Conservation (phyloP, 306 rosid species). For the Acacia melanoxylon region DNA sequence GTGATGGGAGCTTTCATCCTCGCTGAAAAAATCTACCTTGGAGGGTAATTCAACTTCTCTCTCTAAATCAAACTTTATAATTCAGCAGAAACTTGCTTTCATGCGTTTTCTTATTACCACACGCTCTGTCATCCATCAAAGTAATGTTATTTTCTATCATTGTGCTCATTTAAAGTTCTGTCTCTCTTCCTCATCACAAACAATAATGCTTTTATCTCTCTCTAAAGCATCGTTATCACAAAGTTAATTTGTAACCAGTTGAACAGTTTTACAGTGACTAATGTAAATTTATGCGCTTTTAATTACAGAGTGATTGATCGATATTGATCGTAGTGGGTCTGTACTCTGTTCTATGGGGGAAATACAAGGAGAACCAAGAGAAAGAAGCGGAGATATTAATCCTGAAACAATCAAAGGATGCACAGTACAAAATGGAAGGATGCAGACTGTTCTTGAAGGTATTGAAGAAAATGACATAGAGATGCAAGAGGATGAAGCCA, state of each 20-base stretch:
- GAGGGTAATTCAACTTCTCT: constrained; percentile 53
- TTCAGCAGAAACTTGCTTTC: not conserved
- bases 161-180: not conserved
- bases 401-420: constrained; percentile 25
- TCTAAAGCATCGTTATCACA: not conserved
- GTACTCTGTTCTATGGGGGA: constrained; percentile 90
- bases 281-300: not conserved
- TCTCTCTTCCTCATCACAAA: not conserved
- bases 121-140: not conserved
- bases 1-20: constrained; percentile 85
- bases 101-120: not conserved
- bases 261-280: constrained; percentile 10
- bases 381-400: constrained; percentile 38
- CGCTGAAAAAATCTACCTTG: constrained; percentile 76
- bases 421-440: constrained; percentile 29
- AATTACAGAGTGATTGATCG: constrained; percentile 60
- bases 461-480: constrained; percentile 47
- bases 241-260: too few species aligned
- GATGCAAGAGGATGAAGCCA: constrained; percentile 45
- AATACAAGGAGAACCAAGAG: constrained; percentile 76
- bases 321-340: constrained; percentile 74
- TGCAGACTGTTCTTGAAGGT: constrained; percentile 47
- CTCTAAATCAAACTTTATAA: not conserved
- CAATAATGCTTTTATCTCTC: not conserved
- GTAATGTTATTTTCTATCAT: not conserved